Conservation (phyloP, 805 yeast genomes). For the Nakazawaea peltata region DNA sequence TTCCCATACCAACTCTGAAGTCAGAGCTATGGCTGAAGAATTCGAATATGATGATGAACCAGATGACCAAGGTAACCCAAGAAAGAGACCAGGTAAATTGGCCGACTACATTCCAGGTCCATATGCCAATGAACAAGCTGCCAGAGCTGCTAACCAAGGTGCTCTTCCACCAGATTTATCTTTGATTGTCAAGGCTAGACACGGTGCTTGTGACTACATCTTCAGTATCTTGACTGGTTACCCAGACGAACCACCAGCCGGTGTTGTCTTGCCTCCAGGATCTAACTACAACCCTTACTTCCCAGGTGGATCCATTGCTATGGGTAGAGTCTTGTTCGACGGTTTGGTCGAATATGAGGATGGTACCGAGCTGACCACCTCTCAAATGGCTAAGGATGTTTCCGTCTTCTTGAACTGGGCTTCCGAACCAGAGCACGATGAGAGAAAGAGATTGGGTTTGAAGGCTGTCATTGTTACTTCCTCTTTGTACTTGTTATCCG, state of each 20-base stretch:
- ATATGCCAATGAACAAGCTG: conserved; percentile 97
- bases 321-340: conserved; percentile 97
- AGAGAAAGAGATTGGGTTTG: conserved; percentile 93
- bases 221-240: conserved; percentile 94
- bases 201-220: conserved; percentile 94
- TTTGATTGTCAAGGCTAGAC: conserved; percentile 96
- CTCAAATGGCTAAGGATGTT: conserved; percentile 99
- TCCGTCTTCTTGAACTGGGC: conserved; percentile 96
- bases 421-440: conserved; percentile 97
- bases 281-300: conserved; percentile 98
- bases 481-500: conserved; percentile 69
- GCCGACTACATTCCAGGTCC: conserved; percentile 95
- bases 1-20: conserved; percentile 86
- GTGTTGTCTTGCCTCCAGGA: conserved; percentile 88
- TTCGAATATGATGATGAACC: conserved; percentile 97
- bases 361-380: conserved; percentile 96
- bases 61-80: conserved; percentile 94
- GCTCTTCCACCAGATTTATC: conserved; percentile 98
- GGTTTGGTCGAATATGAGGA: conserved; percentile 98
- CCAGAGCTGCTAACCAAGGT: conserved; percentile 99
- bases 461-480: conserved; percentile 82
- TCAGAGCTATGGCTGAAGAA: conserved; percentile 89
- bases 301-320: conserved; percentile 99
- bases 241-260: conserved; percentile 98
- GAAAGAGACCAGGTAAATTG: conserved; percentile 96